Conservation (phyloP, 257 asterid species). For the Solanum arcanum region DNA sequence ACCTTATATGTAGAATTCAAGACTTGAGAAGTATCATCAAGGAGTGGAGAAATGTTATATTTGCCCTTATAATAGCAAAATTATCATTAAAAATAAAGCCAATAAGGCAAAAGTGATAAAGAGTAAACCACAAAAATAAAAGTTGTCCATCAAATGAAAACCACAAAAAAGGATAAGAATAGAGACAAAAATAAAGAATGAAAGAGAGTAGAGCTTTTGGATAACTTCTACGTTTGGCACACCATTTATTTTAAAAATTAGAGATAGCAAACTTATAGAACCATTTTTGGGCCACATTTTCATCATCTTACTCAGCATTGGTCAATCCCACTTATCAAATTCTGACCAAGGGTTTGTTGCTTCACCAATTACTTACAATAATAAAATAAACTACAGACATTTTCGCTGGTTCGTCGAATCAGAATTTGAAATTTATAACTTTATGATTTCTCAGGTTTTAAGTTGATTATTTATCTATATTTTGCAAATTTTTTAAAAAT, state of each 20-base stretch:
- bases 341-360: not conserved
- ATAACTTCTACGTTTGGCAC: not conserved
- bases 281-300: not conserved
- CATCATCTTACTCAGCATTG: not conserved
- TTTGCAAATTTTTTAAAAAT: fast-evolving
- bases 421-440: not conserved
- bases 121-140: not conserved
- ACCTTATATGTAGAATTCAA: not conserved
- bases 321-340: not conserved
- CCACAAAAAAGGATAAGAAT: not conserved
- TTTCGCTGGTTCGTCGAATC: fast-evolving
- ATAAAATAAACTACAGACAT: not conserved
- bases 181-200: slow-evolving; percentile 1
- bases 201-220: not conserved
- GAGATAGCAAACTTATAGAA: not conserved
- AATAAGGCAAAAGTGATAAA: not conserved
- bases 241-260: not conserved
- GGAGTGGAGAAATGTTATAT: not conserved
- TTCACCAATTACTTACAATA: not conserved
- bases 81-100: not conserved
- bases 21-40: not conserved
- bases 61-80: not conserved
- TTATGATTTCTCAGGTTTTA: fast-evolving
- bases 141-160: not conserved
- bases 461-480: not conserved